Evolutionary conservation across 768 basidiomycete genomes (phyloP), one percentile per base, ranked within the genome.

Genomic region (Rhizopogon rudus): DNA sequence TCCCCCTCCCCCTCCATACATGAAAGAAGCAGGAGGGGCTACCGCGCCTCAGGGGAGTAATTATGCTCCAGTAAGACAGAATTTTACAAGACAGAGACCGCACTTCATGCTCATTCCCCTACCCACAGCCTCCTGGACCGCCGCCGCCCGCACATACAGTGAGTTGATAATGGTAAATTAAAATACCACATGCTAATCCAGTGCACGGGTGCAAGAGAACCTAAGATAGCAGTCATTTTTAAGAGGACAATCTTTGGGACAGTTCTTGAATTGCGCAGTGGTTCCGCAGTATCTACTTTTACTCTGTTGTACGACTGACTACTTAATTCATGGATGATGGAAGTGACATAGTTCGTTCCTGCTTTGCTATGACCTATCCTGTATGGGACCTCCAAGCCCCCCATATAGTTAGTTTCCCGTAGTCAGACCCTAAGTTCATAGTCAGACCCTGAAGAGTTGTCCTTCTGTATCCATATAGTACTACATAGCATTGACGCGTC

Each of bases 11-110:
- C 65, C 41, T 28, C 50, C 50, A 7, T 31, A 55, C 17, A 17
- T 48, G 42, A 45, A 52, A 6, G 53, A 29, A 10, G n/a, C n/a
- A n/a, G 35, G 12, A 12, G 9, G 48, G 17, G 16, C n/a, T 22
- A 40, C 51, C 55, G 7, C n/a, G 29, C 54, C 43, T 28, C 55
- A 56, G 39, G 35, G 12, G 14, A 3, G 22, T 3, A 2, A 37
- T 40, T 56, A 56, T 39, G n/a, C 31, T 35, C 40, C 68, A n/a
- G 67, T 68, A 48, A 63, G 67, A 20, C 0, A 10, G 17, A 33
- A 37, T 14, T 22, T 8, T 3, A 25, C 13, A 7, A 33, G 39
- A 33, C 46, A 44, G 8, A 33, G 39, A 29, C 46, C 42, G 39
- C n/a, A 3, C 25, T 40, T 29, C 12, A 8, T 22, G 5, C 17